Evolutionary conservation across 257 asterid genomes (phyloP), one percentile per base, ranked within the genome.

Genomic region (Capsicum rhomboideum): DNA sequence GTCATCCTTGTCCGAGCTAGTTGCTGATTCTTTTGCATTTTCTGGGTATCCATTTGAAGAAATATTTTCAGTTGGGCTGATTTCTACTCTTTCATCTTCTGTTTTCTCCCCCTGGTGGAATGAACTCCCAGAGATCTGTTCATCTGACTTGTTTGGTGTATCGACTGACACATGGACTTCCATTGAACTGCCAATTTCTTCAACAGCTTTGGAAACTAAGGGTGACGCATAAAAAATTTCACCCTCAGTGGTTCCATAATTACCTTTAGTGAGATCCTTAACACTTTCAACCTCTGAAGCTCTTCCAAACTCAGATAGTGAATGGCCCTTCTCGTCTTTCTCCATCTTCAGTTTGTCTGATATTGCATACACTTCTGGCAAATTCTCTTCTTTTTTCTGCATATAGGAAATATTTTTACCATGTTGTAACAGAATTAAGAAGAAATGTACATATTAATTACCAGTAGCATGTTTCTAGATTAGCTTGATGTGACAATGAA

Each of bases 21-120:
- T 84, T 80, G 74, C 64, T 85, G 79, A 56, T 59, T 85, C 79
- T 56, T 64, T 63, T 49, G 77, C 77, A 40, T 42, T 34, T 34
- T 13, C 21, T 69, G 50, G 58, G 78, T 17, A 67, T 16, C 52
- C 85, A 17, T 42, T 26, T 11, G 26, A 46, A 29, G 67, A 13
- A 56, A 28, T 54, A 74, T 28, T 74, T 59, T 17, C 46, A 31
- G 6, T 37, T n/a, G 69, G 46, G 46, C 40, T 16, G 20, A 21
- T 72, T 69, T 66, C 82, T 52, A 8, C 78, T 46, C 58, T 64
- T 49, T 55, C 13, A n/a, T 29, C 59, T 55, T 64, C 50, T 77
- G 29, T 53, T 71, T 86, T 82, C 21, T 66, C 85, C 21, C 58
- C 52, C 54, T 13, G 56, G 31, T 42, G 72, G 46, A 40, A 53